Evolutionary conservation across 345 rosid species (phyloP).

Genomic region (Rubroshorea leprosula): DNA sequence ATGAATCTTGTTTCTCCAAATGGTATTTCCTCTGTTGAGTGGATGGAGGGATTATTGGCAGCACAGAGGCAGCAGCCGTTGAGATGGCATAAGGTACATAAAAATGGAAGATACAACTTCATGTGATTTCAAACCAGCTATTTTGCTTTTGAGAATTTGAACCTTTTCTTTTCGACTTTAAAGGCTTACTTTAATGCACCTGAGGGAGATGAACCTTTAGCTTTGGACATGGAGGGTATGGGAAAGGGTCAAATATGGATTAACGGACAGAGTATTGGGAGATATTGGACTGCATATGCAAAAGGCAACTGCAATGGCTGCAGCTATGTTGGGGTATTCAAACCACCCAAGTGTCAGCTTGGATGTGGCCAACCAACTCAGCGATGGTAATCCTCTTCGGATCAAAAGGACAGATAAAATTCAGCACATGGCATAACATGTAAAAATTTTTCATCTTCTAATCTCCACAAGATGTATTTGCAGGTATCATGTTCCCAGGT

Average conservation of each 20-base stretch:
- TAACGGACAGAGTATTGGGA: conserved; percentile 86
- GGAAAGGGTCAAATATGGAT: conserved; percentile 99
- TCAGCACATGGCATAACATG: not conserved
- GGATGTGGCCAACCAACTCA: conserved; percentile 98
- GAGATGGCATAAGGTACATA: conserved; percentile 90
- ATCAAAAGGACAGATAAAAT: not conserved
- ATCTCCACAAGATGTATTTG: conserved; percentile 10
- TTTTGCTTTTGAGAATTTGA: not conserved
- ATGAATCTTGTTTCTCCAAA: conserved; percentile 74
- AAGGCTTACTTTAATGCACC: conserved; percentile 90
- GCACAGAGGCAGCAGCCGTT: conserved; percentile 72
- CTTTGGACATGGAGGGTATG: conserved; percentile 96
- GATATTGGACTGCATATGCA: conserved; percentile 94
- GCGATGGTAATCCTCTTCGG: conserved; percentile 40
- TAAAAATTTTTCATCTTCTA: conserved; percentile 1
- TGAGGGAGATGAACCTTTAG: conserved; percentile 84
- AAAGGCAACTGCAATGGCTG: conserved; percentile 74
- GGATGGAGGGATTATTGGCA: conserved; percentile 62
- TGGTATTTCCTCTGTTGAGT: conserved; percentile 53
- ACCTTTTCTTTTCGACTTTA: conserved; percentile 8
- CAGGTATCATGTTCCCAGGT: conserved; percentile 89
- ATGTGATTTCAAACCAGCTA: not conserved
- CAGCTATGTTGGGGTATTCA: conserved; percentile 67
- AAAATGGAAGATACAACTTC: not conserved
- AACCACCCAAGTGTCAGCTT: conserved; percentile 74